Evolutionary conservation across 2,329 filamentous ascomycete species (phyloP), one percentile per base, ranked within the genome.

Genomic region (Anthostomella pinea): DNA sequence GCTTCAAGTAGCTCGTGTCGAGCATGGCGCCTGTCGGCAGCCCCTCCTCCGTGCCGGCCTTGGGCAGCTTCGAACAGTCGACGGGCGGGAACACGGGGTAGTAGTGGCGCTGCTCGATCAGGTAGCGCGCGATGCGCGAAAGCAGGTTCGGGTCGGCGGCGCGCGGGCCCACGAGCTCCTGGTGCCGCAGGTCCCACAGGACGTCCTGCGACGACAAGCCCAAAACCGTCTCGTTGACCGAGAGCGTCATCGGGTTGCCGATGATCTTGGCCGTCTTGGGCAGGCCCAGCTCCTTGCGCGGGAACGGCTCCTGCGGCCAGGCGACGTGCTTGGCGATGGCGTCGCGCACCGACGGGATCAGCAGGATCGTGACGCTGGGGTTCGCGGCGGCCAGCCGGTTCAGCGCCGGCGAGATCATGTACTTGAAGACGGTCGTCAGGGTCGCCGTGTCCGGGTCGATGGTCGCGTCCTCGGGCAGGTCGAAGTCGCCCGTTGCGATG

Each of bases 51-150:
- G 75, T 77, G 1, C 80, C 81, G 1, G 79, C 79, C 58, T 76
- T 83, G 19, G 83, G 80, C 37, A 87, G 66, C 48, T 69, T 78
- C 39, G 78, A 72, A 31, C 89, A 74, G 33, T 85, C 80, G 9
- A 81, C 75, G 0, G 91, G 82, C 5, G 93, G 93, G 56, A 90
- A 96, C 1, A 97, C 66, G 0, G 93, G 93, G 54, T 88, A 88
- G 63, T 90, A 97, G 57, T 93, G 89, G 6, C 90, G 73, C 65
- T 97, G 93, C 63, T 95, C 85, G 39, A 98, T 78, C 13, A 98
- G 63, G 49, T 93, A 83, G 14, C 81, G 75, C 5, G 85, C 79
- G 30, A 90, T 64, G n/a, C 91, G 69, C 11, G 81, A 79, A 53
- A 91, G 70, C 17, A 86, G 53, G 49, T 86, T 80, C 0, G 72